Base-by-base conservation (phyloP, 1,139 yeast species). In the Hansenula anomala region DNA sequence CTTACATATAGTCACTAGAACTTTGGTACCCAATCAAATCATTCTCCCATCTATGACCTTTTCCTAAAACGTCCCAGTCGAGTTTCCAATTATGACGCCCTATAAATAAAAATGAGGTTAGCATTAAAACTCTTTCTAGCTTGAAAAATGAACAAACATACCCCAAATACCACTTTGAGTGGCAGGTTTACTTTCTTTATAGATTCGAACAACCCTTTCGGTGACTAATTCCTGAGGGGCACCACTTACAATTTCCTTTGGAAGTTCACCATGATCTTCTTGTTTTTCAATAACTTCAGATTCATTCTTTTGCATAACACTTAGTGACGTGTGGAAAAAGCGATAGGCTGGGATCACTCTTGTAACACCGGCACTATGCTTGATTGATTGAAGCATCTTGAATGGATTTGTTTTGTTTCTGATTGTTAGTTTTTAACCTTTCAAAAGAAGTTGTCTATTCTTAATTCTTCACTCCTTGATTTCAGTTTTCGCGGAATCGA, bases 1-100 rank as follows among this genome's bases (percentile, higher is more conserved):
- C 59, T 36, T 44, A 57, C 94, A 87, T 82, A 63, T 78, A 81
- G 61, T 87, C 96, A 25, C 86, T 78, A 33, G 86, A 70, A 28
- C 87, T 76, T 54, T 86, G 90, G 69, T 85, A 87, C 15, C 96
- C 96, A 65, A 86, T 87, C 56, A 86, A 69, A 56, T 86, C 94
- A 62, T 87, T 86, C 60, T 86, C 95, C 95, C 95, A 87, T 59
- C 95, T 71, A 67, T 86, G 80, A 30, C 85, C 88, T 54, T 82
- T 78, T 34, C 81, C 81, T 42, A 82, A 67, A 31, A 84, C 75
- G 56, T 87, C 95, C 92, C 94, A 87, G 63, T 87, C 95, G 46
- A 87, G 59, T 56, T 77, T 78, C 96, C 96, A 87, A 51, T 76
- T 73, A 54, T 69, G 67, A 44, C 66, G 62, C 19, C 48, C 48